Conservation (phyloP, 371 early-diverging fungal genomes). For the Enterocytospora artemiae region DNA sequence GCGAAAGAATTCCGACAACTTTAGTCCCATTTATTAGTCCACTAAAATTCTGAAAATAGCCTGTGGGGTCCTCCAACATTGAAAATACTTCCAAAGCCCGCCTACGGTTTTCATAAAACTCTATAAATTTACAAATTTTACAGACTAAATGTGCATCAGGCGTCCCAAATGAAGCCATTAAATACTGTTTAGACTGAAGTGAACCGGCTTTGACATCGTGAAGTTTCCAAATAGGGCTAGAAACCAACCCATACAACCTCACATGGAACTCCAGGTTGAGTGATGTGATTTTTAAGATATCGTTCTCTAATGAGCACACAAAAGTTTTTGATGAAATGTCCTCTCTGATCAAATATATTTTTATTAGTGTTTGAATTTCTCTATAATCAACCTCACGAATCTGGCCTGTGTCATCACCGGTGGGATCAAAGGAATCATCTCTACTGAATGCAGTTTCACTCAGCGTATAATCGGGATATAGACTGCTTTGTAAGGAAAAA, state of each 20-base stretch:
- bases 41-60: conserved; percentile 18
- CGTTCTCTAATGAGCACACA: conserved; percentile 17
- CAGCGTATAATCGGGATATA: no score
- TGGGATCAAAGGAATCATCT: no score
- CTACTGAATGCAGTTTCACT: no score
- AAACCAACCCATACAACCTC: conserved; percentile 28
- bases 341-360: conserved; percentile 36
- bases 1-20: not conserved
- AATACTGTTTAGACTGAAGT: not conserved
- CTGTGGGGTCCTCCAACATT: not conserved
- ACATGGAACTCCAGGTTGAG: conserved; percentile 21
- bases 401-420: not conserved
- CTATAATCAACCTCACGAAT: conserved; percentile 6
- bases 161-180: not conserved
- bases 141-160: not conserved
- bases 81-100: not conserved
- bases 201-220: conserved; percentile 8
- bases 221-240: conserved; percentile 32
- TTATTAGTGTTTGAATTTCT: conserved; percentile 23
- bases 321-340: no score
- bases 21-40: not conserved
- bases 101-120: conserved; percentile 10
- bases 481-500: conserved; percentile 1
- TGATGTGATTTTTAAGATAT: conserved; percentile 17
- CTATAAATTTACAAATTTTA: conserved; percentile 4